Base-by-base conservation (phyloP, 2,329 filamentous ascomycete species). In the Apiospora kogelbergensis region DNA sequence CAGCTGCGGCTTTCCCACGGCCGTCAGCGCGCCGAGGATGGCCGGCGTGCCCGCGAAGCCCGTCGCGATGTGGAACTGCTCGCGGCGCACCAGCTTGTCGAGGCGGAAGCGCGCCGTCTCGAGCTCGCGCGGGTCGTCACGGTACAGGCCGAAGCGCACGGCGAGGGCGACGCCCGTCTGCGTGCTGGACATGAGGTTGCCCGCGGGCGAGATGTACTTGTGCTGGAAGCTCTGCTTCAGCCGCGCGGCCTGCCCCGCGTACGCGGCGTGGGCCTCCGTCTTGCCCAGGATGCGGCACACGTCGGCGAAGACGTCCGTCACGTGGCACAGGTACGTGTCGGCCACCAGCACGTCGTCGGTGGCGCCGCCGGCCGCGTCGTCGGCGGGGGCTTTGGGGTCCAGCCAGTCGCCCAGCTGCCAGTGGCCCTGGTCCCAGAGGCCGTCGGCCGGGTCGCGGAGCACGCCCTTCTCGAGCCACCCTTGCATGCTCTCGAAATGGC, bases 41-140 rank as follows among this genome's bases (percentile, higher is more conserved):
- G 80, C 73, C 0, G 82, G 82, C 0, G 82, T 85, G 2, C 83
- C 82, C 0, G 82, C 82, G 67, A 84, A 84, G 3, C 82, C 82
- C 0, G 82, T 84, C 0, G 79, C 79, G 3, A 84, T 79, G 1
- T 76, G 73, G 46, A 80, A 80, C 17, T 78, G 70, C 7, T 80
- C 78, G 6, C 73, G 74, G 6, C 70, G 72, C 63, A 82, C 73
- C 22, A 84, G 74, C 17, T 77, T 68, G 0, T 76, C 73, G 1
- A 82, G 73, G 0, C 77, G 74, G 0, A 70, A 67, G 1, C 76
- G 75, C 0, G 78, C 80, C 0, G 73, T 73, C 0, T 44, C 40
- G 0, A 71, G 69, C 2, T 77, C 72, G 0, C 71, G 74, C 0
- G 71, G n/a, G n/a, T n/a, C 65, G 0, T 71, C 66, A 0, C 74